These are phyloP conservation scores for Sphagnum contortum DNA, from an alignment of 225 moss, liverwort and hornwort genomes.

Conservation along the genomic window DNA sequence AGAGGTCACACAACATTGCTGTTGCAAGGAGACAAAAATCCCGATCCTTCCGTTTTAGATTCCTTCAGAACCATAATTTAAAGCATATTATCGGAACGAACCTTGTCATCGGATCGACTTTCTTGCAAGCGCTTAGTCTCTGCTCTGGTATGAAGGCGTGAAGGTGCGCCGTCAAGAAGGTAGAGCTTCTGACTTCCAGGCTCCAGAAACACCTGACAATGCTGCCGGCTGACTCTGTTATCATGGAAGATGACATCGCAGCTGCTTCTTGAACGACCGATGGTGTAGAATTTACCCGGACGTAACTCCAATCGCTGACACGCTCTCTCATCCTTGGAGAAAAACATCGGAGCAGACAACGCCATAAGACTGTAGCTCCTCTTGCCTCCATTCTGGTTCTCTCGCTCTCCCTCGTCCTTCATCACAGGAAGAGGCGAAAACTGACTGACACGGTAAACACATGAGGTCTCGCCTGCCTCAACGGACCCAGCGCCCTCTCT, in stretches of 20 bases:
- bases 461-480: no score
- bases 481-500: no score
- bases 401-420: not conserved
- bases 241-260: slow-evolving; percentile 36
- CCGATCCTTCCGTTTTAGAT: not conserved
- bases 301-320: slow-evolving; percentile 18
- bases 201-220: slow-evolving; percentile 31
- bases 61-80: not conserved
- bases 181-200: slow-evolving; percentile 7
- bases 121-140: not conserved
- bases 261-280: slow-evolving; percentile 28
- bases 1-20: no score
- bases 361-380: slow-evolving; percentile 14
- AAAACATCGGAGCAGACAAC: slow-evolving; percentile 27
- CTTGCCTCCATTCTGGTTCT: not conserved
- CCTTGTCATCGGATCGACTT: not conserved
- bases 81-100: not conserved
- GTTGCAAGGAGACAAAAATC: no score
- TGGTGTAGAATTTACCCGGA: slow-evolving; percentile 28
- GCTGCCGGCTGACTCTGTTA: slow-evolving; percentile 32
- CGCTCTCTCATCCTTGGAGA: slow-evolving; percentile 13
- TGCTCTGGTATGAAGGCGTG: not conserved
- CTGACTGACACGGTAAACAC: no score
- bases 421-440: no score
- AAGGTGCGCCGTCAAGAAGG: slow-evolving; percentile 19